Base-by-base conservation (phyloP, 2,329 filamentous ascomycete genomes). In the Fusarium praegraminearum region DNA sequence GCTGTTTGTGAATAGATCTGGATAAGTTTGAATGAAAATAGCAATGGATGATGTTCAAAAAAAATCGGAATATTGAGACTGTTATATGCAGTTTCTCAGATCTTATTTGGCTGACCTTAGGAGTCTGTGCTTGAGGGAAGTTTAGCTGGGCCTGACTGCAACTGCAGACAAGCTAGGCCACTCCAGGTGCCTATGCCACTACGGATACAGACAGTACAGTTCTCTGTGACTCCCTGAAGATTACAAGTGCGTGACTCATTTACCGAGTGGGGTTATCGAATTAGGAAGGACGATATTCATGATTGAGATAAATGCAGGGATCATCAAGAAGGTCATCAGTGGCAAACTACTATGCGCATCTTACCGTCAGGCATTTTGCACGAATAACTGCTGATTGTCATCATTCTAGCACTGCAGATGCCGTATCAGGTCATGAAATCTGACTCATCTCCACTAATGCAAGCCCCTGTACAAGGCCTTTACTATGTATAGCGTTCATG, bases 201-300 rank as follows among this genome's bases (percentile, higher is more conserved):
- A 20, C 22, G n/a, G 7, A 13, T 4, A 12, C 13, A n/a, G 20
- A 36, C 43, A 12, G 28, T 30, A 5, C 28, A 30, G 28, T 30
- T 30, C 28, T 12, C 28, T 30, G 11, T 30, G 11, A 44, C 20
- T 32, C 33, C 32, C 12, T 22, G n/a, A 4, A 0, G 8, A 33
- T 33, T 30, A 5, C 3, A 15, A 18, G 30, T 30, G 20, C 33
- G 33, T 49, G 9, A 54, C 43, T 62, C 47, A 12, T 26, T 33
- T 15, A 26, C 62, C 47, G 54, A 9, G 46, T n/a, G 41, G 54
- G 47, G 43, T 22, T 22, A 13, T 15, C 54, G 16, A 20, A 54
- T 53, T 8, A 40, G 62, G 62, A 65, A 61, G 62, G 61, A 65
- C 53, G 41, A 22, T 64, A 16, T 45, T n/a, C 5, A 12, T 20